Evolutionary conservation across 169 alveolate species (phyloP).

Genomic region (Cryptosporidium ryanae): DNA sequence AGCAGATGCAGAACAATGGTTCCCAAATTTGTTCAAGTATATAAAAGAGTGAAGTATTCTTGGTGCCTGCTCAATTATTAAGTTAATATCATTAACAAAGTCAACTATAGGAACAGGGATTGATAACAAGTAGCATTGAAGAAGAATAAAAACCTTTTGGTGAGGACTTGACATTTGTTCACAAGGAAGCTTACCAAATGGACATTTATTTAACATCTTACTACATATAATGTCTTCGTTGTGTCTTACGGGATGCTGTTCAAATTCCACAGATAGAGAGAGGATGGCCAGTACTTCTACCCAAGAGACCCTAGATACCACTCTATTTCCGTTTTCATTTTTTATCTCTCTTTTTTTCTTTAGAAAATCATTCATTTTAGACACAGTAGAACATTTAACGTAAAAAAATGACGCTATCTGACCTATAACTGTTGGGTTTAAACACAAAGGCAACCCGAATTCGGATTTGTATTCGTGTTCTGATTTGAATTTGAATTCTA

Average conservation of each 20-base stretch:
- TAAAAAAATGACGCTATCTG: constrained; percentile 79
- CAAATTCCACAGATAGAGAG: constrained; percentile 90
- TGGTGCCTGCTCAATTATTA: constrained; percentile 87
- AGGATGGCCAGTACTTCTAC: constrained; percentile 80
- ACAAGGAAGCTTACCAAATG: constrained; percentile 87
- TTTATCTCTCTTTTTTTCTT: constrained; percentile 60
- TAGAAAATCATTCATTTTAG: constrained; percentile 27
- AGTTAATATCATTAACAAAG: constrained; percentile 87
- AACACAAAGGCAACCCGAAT: background rate
- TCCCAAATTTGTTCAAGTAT: constrained; percentile 76
- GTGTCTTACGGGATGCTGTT: constrained; percentile 93
- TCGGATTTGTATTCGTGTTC: background rate
- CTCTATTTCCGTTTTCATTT: constrained; percentile 43
- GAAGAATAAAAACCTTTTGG: constrained; percentile 90
- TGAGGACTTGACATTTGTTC: constrained; percentile 88
- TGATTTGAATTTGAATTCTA: no score
- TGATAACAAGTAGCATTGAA: constrained; percentile 83
- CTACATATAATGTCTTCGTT: constrained; percentile 93
- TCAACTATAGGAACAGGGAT: constrained; percentile 88
- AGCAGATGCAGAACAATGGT: constrained; percentile 67
- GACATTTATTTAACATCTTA: constrained; percentile 86
- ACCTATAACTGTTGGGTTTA: constrained; percentile 78
- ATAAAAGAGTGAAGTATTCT: constrained; percentile 88
- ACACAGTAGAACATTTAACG: constrained; percentile 77
- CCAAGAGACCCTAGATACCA: constrained; percentile 53